Base-by-base conservation (phyloP, 1,284 basidiomycete species). In the Trichosporon faecale region DNA sequence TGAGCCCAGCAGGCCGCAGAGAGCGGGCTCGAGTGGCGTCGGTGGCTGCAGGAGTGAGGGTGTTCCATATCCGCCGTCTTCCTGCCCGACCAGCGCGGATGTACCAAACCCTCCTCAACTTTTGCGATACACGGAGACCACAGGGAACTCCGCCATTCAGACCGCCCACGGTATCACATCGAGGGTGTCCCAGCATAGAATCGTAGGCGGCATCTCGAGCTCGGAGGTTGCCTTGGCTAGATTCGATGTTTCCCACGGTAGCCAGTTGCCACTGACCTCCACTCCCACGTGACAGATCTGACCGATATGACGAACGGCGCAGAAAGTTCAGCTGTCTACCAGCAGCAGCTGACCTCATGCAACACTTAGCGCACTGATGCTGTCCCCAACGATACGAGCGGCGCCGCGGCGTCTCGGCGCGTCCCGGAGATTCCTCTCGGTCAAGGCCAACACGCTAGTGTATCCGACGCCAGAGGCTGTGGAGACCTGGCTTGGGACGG, bases 371-470 rank as follows among this genome's bases (percentile, higher is more conserved):
- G 29, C 52, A 23, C 21, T 12, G 27, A 61, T 61, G 57, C 57
- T 61, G 57, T n/a, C 57, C 3, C 27, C 29, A n/a, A 61, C 18
- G 12, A 16, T 31, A 5, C 27, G 27, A 61, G 29, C 16, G 27
- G 27, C 27, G 8, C 27, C 16, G 57, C 29, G 57, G 57, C 27
- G 57, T 5, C 11, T 29, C 5, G 29, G 14, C 18, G 23, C 25
- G 16, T 37, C 35, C 35, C 27, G 57, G 27, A 31, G 57, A 31
- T 29, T 14, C 8, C 57, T 61, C 21, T 33, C 57, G 4, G 14
- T 61, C 57, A 61, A 61, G 57, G 57, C 57, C 14, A 61, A 61
- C 57, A 61, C 57, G 57, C 57, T 61, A 18, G 57, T 61, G 27
- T 31, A 61, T 11, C 57, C 57, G 57, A 61, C 57, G 3, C 57